These are phyloP conservation scores for Metarhizium humberi DNA, from an alignment of 2,329 filamentous ascomycete species.

Conservation along the genomic window DNA sequence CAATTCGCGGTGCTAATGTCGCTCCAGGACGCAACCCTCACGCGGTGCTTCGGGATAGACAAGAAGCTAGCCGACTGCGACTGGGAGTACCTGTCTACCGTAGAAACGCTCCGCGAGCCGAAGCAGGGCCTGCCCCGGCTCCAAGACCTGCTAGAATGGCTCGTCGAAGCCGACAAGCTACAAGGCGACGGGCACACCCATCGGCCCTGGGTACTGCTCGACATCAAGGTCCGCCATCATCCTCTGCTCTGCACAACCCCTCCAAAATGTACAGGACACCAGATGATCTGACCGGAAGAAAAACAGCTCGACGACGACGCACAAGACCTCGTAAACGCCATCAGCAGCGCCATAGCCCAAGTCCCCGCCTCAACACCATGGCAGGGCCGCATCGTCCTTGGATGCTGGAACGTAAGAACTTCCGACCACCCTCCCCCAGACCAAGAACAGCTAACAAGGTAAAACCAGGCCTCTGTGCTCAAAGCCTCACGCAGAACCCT, in stretches of 20 bases:
- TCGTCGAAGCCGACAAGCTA: slow-evolving; percentile 38
- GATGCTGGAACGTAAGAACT: slow-evolving; percentile 63
- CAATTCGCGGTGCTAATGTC: background rate
- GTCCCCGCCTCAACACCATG: slow-evolving; percentile 48
- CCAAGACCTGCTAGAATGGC: slow-evolving; percentile 61
- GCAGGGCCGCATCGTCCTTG: slow-evolving; percentile 65
- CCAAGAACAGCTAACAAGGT: background rate
- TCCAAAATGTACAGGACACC: too few relatives aligned
- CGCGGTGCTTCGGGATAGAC: slow-evolving; percentile 72
- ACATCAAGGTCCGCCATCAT: slow-evolving; percentile 61
- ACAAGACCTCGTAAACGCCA: slow-evolving; percentile 58
- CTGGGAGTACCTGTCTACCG: slow-evolving; percentile 61
- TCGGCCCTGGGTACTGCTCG: slow-evolving; percentile 71
- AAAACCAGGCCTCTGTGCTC: slow-evolving; percentile 52
- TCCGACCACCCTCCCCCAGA: background rate
- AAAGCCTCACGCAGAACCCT: slow-evolving; percentile 52
- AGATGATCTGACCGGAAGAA: too few relatives aligned
- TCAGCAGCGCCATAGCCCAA: slow-evolving; percentile 52
- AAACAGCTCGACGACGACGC: slow-evolving; percentile 58
- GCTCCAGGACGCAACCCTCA: slow-evolving; percentile 59
- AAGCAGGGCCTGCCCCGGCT: slow-evolving; percentile 66
- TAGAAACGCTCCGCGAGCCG: slow-evolving; percentile 60
- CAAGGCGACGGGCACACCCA: slow-evolving; percentile 41
- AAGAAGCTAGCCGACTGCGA: slow-evolving; percentile 65
- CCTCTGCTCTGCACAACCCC: too few relatives aligned